phyloP scores from a whole-genome alignment of 352 stramenopile species.

The Globisporangium cylindrosporum region DNA sequence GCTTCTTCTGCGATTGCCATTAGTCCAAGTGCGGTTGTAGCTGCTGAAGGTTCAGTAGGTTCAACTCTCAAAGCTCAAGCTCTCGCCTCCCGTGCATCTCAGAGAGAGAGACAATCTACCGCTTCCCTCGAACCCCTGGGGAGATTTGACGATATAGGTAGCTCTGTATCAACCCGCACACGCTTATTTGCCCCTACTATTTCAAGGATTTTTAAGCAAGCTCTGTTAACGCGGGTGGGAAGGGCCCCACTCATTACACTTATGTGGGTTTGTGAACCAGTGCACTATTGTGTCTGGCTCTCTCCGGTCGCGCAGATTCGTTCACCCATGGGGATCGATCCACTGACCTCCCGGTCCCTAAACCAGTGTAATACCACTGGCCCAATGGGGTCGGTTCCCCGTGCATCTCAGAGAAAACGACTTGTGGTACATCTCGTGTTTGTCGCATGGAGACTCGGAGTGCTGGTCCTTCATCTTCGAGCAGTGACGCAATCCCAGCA shows the following conservation, averaged over 20 bases:
- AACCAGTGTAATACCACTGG: neutral
- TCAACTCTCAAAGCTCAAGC: no score
- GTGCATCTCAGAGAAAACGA: neutral
- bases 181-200: no score
- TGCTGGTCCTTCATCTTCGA: slow-evolving; percentile 19
- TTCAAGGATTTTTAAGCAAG: no score
- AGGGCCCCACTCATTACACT: neutral
- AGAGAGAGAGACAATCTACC: neutral
- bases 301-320: neutral
- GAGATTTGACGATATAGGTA: no score
- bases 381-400: neutral
- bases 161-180: no score
- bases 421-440: slow-evolving; percentile 22
- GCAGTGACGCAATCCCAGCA: neutral
- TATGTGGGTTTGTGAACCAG: slow-evolving; percentile 1
- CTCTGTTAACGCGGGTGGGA: no score
- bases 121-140: no score
- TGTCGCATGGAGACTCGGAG: slow-evolving; percentile 19
- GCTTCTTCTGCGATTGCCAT: no score
- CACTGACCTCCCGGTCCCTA: neutral
- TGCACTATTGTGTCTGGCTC: neutral
- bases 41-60: no score
- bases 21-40: no score
- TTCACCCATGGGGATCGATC: neutral
- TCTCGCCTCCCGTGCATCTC: neutral